Evolutionary conservation across 345 rosid genomes (phyloP).

Genomic region (Triadica sebifera): DNA sequence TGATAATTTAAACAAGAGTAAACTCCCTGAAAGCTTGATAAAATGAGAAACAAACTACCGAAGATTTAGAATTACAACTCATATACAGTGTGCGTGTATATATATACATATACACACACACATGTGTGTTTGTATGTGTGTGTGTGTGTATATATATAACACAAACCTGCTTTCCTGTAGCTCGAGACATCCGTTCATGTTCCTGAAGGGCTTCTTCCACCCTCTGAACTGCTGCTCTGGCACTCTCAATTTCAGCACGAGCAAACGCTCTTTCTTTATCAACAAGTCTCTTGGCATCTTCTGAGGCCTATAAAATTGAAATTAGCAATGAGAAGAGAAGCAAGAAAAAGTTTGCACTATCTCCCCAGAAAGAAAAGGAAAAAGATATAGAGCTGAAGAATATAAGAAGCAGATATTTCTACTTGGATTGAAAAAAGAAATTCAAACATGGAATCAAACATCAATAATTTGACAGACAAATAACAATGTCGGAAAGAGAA

Average conservation of each 20-base stretch:
- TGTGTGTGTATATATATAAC: too few relatives aligned
- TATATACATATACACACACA: too few relatives aligned
- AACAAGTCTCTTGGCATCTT: conserved; percentile 93
- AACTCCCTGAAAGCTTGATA: not conserved
- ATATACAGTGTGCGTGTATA: not conserved
- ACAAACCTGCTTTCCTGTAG: conserved; percentile 67
- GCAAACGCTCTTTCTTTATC: conserved; percentile 96
- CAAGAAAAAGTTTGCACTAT: not conserved
- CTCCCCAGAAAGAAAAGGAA: not conserved
- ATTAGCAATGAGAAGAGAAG: conserved; percentile 21
- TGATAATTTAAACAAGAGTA: not conserved
- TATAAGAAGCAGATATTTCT: not conserved
- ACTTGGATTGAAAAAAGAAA: not conserved
- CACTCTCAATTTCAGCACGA: conserved; percentile 90
- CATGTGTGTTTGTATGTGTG: too few relatives aligned
- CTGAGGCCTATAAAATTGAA: conserved; percentile 65
- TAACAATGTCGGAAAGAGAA: not conserved
- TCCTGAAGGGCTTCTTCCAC: conserved; percentile 94
- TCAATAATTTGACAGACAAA: not conserved
- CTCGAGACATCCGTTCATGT: conserved; percentile 73
- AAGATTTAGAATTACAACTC: not conserved
- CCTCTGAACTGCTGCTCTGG: conserved; percentile 97
- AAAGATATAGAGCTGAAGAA: not conserved
- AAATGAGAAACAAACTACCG: not conserved
- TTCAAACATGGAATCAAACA: not conserved